Evolutionary conservation across 306 rosid species (phyloP).

Genomic region (Carpinus fangiana): DNA sequence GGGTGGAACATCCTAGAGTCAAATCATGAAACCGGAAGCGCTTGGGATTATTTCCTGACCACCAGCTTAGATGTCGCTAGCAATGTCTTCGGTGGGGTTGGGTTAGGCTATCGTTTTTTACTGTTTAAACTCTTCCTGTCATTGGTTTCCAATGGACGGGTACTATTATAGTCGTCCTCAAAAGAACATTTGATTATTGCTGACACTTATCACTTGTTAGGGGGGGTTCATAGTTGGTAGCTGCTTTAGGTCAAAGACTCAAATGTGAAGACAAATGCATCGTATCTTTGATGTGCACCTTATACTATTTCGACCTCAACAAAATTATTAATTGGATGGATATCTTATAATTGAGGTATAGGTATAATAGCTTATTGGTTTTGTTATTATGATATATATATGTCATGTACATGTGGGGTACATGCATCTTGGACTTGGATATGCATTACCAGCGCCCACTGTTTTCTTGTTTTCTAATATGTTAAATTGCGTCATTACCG

Average conservation of each 20-base stretch:
- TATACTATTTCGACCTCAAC: neutral
- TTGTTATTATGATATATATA: constrained; percentile 3
- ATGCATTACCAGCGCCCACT: neutral
- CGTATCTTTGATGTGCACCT: neutral
- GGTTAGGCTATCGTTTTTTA: no score
- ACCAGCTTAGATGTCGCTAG: no score
- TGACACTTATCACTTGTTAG: neutral
- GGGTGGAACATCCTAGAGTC: no score
- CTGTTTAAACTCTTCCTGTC: no score
- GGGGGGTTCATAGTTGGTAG: neutral
- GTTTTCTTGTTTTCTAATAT: neutral
- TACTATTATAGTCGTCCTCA: no score
- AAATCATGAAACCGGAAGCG: no score
- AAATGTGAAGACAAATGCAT: neutral
- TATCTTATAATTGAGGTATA: neutral
- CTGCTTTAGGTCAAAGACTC: neutral
- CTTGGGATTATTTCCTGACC: no score
- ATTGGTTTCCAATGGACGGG: no score
- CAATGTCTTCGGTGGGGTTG: no score
- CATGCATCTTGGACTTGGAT: constrained; percentile 3
- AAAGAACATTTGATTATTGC: neutral
- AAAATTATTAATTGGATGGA: neutral
- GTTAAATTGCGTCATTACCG: neutral
- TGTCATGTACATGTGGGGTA: constrained; percentile 33
- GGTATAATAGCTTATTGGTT: neutral